Base-by-base conservation (phyloP, 2,329 filamentous ascomycete genomes). In the Penicillium verrucosum region DNA sequence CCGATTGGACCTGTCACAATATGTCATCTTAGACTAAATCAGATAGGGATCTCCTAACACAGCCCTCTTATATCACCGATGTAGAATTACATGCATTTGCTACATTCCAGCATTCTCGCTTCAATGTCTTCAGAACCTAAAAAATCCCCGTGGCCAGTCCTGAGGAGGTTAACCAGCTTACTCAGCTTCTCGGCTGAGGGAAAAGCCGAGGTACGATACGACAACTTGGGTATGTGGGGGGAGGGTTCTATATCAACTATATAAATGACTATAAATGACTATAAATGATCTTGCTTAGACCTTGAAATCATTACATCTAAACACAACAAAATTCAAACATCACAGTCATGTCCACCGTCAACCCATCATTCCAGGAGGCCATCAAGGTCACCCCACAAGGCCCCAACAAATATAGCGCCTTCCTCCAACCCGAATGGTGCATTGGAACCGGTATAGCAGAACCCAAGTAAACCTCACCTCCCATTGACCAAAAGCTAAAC, bases 361-460 rank as follows among this genome's bases (percentile, higher is more conserved):
- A 70, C 10, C 46, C 67, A 32, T 61, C 63, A 37, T 77, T 75
- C 46, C 72, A 73, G 54, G 69, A 75, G 40, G 75, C 74, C 23
- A 72, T 75, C 45, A 58, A 66, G 27, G 64, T 77, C 38, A 72
- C 67, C 1, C 75, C 75, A 0, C 49, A 74, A 43, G 68, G 66
- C 23, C 80, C 82, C 7, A 83, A 87, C 68, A 82, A 78, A 16
- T 89, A 89, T 68, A 75, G 77, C 27, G 80, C 81, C 32, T 65
- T 79, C 58, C 80, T 89, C 34, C 72, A 75, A 38, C 74, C 80
- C 37, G 82, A 84, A 63, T 89, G 86, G 85, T 83, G 81, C 62
- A 87, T 89, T 62, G 86, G 86, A 54, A 81, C 79, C 61, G 85
- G 85, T 84, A 55, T 21, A 30, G 7, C 18, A 34, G 9, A 27